Base-by-base conservation (phyloP, 371 early-diverging fungal genomes). In the Syncephalastrum racemosum region DNA sequence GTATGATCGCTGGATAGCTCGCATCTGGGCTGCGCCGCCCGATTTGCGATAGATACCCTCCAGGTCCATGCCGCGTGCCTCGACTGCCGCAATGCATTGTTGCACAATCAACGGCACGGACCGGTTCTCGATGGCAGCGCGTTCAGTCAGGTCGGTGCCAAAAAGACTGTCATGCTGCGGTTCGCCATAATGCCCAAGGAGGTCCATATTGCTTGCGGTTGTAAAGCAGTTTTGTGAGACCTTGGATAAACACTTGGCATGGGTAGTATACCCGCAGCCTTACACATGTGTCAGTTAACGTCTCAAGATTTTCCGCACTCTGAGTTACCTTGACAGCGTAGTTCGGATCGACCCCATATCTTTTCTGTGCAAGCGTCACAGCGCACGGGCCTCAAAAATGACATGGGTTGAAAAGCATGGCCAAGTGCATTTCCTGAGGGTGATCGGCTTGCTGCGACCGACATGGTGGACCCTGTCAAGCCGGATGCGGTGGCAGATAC, bases 1-100 rank as follows among this genome's bases (percentile, higher is more conserved):
- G 54, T 82, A 79, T 4, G 77, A 62, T 0, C 62, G 63, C 44
- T 83, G 87, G 41, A 92, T 81, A 14, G 74, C 64, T 45, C 84
- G 67, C 70, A 93, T 87, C 54, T 94, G 93, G n/a, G 85, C 86
- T 4, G 89, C 81, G 51, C 93, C 92, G 1, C 95, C 97, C 0
- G 93, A 91, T 65, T 93, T 93, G 44, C 97, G 90, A 66, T 96
- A 96, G 24, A 96, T 91, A 18, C 97, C 97, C 72, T 94, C 96
- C 58, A 84, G 80, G n/a, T 82, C 78, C 80, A 94, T 77, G 3
- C 91, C 94, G 57, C 76, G 66, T 24, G 42, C 63, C 64, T 96
- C 97, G 12, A 96, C 93, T 8, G 87, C 90, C 15, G 69, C 69
- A 25, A 95, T 82, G 51, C 93, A 92, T 54, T 81, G 74, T 39